These are phyloP conservation scores for Trichoderma hamatum DNA, from an alignment of 2,329 filamentous ascomycete genomes.

Conservation along the genomic window DNA sequence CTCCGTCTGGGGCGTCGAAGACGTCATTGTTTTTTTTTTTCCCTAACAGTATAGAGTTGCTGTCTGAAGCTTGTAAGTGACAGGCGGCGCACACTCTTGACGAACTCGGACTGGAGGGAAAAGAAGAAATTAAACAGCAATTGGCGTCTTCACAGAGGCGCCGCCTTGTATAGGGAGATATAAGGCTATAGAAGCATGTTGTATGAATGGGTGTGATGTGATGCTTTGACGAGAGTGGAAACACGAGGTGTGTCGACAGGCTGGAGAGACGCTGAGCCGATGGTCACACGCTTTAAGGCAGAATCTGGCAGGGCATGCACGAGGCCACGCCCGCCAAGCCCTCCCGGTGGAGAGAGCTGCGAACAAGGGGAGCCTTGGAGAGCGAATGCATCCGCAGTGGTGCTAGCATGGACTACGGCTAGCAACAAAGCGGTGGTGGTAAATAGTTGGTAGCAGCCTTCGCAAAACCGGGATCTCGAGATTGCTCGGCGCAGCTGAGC, in stretches of 20 bases:
- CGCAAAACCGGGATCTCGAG: not conserved
- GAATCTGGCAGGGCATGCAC: constrained; percentile 15
- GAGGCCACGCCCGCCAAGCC: constrained; percentile 5
- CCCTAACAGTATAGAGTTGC: not conserved
- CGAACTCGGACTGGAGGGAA: not conserved
- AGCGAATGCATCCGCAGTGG: not conserved
- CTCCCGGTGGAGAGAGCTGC: constrained; percentile 19
- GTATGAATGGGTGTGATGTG: constrained; percentile 12
- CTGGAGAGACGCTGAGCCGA: constrained; percentile 21
- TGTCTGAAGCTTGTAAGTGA: not conserved
- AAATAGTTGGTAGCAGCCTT: too few relatives aligned
- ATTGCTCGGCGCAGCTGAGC: not conserved
- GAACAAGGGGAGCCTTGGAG: not conserved
- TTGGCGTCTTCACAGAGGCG: constrained; percentile 8
- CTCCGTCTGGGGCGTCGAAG: constrained; percentile 27
- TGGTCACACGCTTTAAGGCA: constrained; percentile 23
- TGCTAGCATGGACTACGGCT: not conserved
- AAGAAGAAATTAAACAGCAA: not conserved
- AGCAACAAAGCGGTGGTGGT: too few relatives aligned
- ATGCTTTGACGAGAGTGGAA: constrained; percentile 7
- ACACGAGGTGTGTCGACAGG: constrained; percentile 20
- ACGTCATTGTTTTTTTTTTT: constrained; percentile 21
- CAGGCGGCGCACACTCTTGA: not conserved
- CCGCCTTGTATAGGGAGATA: not conserved
- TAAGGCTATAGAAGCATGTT: constrained; percentile 6